phyloP scores from a whole-genome alignment of 495 filamentous ascomycete genomes.

The Talaromyces liani region DNA sequence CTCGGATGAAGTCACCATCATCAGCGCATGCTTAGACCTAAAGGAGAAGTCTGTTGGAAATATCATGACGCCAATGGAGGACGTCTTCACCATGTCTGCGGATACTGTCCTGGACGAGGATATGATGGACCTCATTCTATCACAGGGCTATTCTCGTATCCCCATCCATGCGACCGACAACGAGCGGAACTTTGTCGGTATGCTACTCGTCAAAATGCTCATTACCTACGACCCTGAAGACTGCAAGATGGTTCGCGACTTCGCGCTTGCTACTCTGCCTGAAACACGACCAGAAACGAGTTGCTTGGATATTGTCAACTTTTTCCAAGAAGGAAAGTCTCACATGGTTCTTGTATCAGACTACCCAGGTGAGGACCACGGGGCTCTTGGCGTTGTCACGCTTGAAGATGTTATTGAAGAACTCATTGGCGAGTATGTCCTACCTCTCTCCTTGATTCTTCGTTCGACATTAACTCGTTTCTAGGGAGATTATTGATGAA shows the following conservation, averaged over 20 bases:
- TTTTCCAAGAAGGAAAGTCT: conserved; percentile 97
- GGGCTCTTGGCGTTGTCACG: conserved; percentile 87
- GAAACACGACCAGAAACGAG: conserved; percentile 93
- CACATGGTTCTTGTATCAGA: conserved; percentile 98
- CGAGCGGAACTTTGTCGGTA: conserved; percentile 81
- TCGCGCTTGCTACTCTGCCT: conserved; percentile 85
- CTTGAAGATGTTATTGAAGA: conserved; percentile 98
- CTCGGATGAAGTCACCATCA: conserved; percentile 97
- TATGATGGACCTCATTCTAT: conserved; percentile 88
- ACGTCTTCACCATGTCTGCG: conserved; percentile 91
- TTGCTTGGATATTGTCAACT: conserved; percentile 97
- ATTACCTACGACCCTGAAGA: conserved; percentile 99
- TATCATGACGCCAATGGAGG: conserved; percentile 98
- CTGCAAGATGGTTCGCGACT: conserved; percentile 72
- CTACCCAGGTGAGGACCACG: conserved; percentile 77
- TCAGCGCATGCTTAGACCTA: conserved; percentile 89
- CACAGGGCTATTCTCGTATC: conserved; percentile 90
- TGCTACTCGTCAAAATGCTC: conserved; percentile 95
- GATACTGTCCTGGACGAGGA: conserved; percentile 85
- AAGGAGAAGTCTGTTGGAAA: conserved; percentile 91
- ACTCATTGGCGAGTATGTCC: conserved; percentile 86
- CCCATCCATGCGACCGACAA: conserved; percentile 87
- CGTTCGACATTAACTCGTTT: conserved; percentile 13
- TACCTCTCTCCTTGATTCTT: neutral
- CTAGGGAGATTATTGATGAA: conserved; percentile 75